Evolutionary conservation across 495 filamentous ascomycete species (phyloP), one percentile per base, ranked within the genome.

Genomic region (Aspergillus sparsus): DNA sequence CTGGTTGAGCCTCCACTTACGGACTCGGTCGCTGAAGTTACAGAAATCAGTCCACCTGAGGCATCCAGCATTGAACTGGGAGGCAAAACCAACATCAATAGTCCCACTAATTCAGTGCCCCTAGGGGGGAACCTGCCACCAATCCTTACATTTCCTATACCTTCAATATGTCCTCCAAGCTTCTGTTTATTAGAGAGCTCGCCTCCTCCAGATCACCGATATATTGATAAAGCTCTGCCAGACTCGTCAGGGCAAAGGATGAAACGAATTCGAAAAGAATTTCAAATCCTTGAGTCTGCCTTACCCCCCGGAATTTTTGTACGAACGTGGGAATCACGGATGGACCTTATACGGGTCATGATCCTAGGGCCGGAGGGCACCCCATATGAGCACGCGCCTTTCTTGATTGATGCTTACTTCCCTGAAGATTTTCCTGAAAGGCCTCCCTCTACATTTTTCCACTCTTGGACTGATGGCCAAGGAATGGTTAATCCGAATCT

Each of bases 401-500:
- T 86, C 65, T 61, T 87, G 18, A 76, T 87, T 57, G 85, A 87
- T 68, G 69, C 86, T 34, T 68, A 81, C 53, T 76, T 86, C 46
- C 62, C 64, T 6, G 39, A 66, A 1, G 55, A 64, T 6, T 87
- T 83, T 63, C 84, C 84, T 2, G 58, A 62, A 12, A 54, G 62
- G 0, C 80, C 84, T 6, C 85, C 85, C 1, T 50, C 66, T 5
- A 74, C 75, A 2, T 80, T 74, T 66, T 87, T 87, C 62, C 83
- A 87, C 64, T 81, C 77, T 27, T 87, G 84, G 83, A 80, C 78
- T 0, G 64, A 73, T 41, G 74, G 77, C 4, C 58, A 75, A 7
- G 84, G 82, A 2, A 70, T 74, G 12, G 74, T 87, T 37, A 88
- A 88, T 64, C 85, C 85, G 1, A 88, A 88, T 62, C 65, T 88